These are phyloP conservation scores for Candida gorgasii DNA, from an alignment of 805 yeast species.

Conservation along the genomic window DNA sequence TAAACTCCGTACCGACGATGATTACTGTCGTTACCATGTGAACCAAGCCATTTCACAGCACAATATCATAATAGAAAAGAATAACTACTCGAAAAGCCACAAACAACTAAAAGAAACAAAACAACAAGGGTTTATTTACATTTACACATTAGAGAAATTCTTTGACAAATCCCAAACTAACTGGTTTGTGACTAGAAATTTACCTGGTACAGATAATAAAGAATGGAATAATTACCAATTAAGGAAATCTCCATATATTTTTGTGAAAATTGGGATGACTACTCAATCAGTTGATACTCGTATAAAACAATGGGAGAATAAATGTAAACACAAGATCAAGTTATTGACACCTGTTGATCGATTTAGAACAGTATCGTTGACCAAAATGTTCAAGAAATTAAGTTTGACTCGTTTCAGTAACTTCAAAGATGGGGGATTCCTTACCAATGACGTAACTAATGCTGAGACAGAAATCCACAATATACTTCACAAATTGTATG, in stretches of 20 bases:
- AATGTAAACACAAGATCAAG: constrained; percentile 49
- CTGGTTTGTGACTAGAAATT: constrained; percentile 36
- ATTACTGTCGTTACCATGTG: constrained; percentile 38
- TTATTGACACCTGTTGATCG: constrained; percentile 35
- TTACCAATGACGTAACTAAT: constrained; percentile 26
- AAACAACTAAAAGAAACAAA: background rate
- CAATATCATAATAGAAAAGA: background rate
- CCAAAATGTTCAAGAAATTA: constrained; percentile 7
- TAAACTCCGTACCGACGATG: constrained; percentile 23
- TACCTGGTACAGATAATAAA: constrained; percentile 24
- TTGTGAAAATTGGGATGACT: constrained; percentile 58
- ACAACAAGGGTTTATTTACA: constrained; percentile 45
- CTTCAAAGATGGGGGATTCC: constrained; percentile 41
- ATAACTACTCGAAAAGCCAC: background rate
- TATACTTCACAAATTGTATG: constrained; percentile 38
- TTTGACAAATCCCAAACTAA: constrained; percentile 22
- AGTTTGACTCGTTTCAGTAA: constrained; percentile 1
- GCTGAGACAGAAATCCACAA: constrained; percentile 48
- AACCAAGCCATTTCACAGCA: background rate
- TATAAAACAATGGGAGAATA: constrained; percentile 52
- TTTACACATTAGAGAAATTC: constrained; percentile 49
- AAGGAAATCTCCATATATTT: constrained; percentile 33
- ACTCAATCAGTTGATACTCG: constrained; percentile 44
- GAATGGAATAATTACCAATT: constrained; percentile 38
- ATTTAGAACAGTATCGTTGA: background rate